Evolutionary conservation across 768 basidiomycete species (phyloP), one percentile per base, ranked within the genome.

Genomic region (Tylopilus rubrobrunneus): DNA sequence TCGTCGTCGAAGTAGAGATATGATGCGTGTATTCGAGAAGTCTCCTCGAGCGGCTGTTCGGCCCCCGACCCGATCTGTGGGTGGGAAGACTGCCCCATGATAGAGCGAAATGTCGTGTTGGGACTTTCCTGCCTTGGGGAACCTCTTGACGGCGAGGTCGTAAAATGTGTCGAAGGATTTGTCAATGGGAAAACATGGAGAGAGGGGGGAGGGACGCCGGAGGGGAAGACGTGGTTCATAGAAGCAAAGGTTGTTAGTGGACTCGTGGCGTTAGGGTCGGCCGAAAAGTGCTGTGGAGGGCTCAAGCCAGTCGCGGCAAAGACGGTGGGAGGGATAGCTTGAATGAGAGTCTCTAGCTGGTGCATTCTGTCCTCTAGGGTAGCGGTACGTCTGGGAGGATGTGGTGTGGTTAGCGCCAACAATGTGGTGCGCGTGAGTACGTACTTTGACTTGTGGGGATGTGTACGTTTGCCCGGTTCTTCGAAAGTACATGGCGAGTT

Each of bases 331-430:
- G 90, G 89, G 45, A 92, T 91, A 9, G 89, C 87, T 57, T 90
- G 86, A 44, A 92, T 90, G 45, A 92, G 77, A 10, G 85, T 85
- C 67, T 92, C 90, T 12, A 92, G 78, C 58, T 91, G 89, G 61
- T 90, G 87, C 89, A 92, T 92, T 29, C 90, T 78, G 64, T 92
- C 90, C 67, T 92, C 90, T 56, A 92, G 78, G 34, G 89, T 91
- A 49, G 89, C 82, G 11, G 89, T 87, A 39, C 87, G 82, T 69
- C 88, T 90, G 58, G 25, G 50, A 45, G 25, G 50, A 45, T 1
- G 29, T 1, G 46, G 4, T n/a, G 39, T 19, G 4, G 55, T 21
- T 36, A 11, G 47, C 29, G 61, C 43, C 39, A 49, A 12, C 49
- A 55, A 44, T n/a, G 39, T 42, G 40, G 47, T 27, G 43, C 29